Percentiles rank a stretch among this genome's conserved stretches.
Evolutionary conservation across 139 green algal genomes (phyloP).

Genomic region (Nannochloris sp.): DNA sequence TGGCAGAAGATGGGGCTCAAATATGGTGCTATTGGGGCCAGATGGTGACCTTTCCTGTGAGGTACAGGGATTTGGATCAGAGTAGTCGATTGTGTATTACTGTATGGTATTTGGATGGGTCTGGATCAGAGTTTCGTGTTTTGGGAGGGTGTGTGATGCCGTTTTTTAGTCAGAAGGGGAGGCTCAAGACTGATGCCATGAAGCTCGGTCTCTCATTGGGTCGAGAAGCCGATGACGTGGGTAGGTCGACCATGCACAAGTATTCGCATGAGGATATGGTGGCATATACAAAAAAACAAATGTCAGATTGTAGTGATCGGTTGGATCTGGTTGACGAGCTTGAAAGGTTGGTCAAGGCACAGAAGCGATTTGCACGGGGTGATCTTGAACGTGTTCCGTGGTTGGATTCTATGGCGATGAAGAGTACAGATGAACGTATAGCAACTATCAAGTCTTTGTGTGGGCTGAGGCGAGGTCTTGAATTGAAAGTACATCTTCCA

Average conservation of each 20-base stretch:
- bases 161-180: slow-evolving; percentile 80
- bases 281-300: too few relatives aligned
- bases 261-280: too few relatives aligned
- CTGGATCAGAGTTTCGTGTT: slow-evolving; percentile 11
- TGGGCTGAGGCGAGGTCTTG: neutral
- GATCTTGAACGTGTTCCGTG: slow-evolving; percentile 67
- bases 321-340: slow-evolving; percentile 30
- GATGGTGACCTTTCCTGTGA: slow-evolving; percentile 4
- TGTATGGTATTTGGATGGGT: slow-evolving; percentile 46
- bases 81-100: slow-evolving; percentile 61
- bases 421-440: neutral
- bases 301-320: too few relatives aligned
- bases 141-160: slow-evolving; percentile 55
- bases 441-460: slow-evolving; percentile 54
- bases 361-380: slow-evolving; percentile 62
- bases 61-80: slow-evolving; percentile 75
- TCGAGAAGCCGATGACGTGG: slow-evolving; percentile 33
- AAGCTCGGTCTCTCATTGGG: slow-evolving; percentile 55
- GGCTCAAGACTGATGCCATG: slow-evolving; percentile 68
- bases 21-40: neutral
- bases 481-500: neutral
- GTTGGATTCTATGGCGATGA: slow-evolving; percentile 75
- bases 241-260: slow-evolving; percentile 45
- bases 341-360: slow-evolving; percentile 55
- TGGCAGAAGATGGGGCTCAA: too few relatives aligned